phyloP scores from a whole-genome alignment of 805 yeast species.

The Saccharomyces paradoxus region DNA sequence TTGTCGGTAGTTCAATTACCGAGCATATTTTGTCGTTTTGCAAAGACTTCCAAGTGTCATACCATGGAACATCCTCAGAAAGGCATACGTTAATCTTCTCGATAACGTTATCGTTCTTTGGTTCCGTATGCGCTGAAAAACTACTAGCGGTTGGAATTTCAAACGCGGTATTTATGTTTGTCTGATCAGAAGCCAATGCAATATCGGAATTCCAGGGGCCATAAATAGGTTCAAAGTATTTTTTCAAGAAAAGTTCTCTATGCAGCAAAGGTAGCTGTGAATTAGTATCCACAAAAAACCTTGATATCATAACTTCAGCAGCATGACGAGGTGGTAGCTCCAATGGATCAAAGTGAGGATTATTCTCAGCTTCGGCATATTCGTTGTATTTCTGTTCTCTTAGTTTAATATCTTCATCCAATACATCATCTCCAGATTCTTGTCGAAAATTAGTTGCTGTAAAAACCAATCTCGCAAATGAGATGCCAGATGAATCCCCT shows the following conservation, averaged over 20 bases:
- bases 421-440: slow-evolving; percentile 18
- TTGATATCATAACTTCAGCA: slow-evolving; percentile 57
- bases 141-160: slow-evolving; percentile 16
- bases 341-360: slow-evolving; percentile 15
- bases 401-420: slow-evolving; percentile 22
- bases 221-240: slow-evolving; percentile 70
- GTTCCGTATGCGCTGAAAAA: not conserved
- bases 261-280: slow-evolving; percentile 79
- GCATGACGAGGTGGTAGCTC: slow-evolving; percentile 57
- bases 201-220: slow-evolving; percentile 51
- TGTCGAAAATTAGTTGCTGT: slow-evolving; percentile 64
- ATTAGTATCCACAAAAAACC: slow-evolving; percentile 72
- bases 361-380: slow-evolving; percentile 15
- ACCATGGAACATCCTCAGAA: slow-evolving; percentile 11
- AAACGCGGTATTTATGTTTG: slow-evolving; percentile 36
- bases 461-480: slow-evolving; percentile 68
- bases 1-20: slow-evolving; percentile 38
- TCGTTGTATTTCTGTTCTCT: slow-evolving; percentile 13
- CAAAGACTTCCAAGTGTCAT: slow-evolving; percentile 37
- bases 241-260: slow-evolving; percentile 61
- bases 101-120: slow-evolving; percentile 4
- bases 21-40: slow-evolving; percentile 27
- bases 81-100: not conserved
- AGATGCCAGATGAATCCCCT: slow-evolving; percentile 52
- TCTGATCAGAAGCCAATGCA: slow-evolving; percentile 50